Evolutionary conservation across 2,329 filamentous ascomycete species (phyloP), one percentile per base, ranked within the genome.

Genomic region (Fusarium hostae): DNA sequence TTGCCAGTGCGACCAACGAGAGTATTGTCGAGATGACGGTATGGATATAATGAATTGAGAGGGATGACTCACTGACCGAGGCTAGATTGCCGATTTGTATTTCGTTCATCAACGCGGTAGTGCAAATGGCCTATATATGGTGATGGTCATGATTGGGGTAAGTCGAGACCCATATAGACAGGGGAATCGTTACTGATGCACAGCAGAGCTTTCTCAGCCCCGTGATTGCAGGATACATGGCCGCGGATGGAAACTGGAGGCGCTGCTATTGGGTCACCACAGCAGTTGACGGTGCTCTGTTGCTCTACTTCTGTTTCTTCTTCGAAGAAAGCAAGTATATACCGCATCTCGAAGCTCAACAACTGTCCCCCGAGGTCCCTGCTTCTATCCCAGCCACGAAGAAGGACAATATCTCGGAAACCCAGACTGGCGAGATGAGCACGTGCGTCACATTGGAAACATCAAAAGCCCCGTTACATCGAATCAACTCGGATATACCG

Each of bases 1-100:
- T 82, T 10, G 79, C 79, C 3, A 80, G 79, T 35, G 77, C 81
- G 2, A 78, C 77, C 3, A 81, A 81, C 40, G 80, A 82, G 59
- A 75, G 78, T 6, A 79, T 81, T 41, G 76, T 77, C 5, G 78
- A 82, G 60, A 81, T 83, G 59, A 83, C 79, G 2, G 78, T 78
- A 52, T 15, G 54, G 15, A 11, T 9, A 39, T 54, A 41, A 4
- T 2, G 18, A 11, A 22, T 24, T 18, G 12, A 3, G 8, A 15
- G 18, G 20, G 15, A 9, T 16, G 6, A 13, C 9, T 24, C 5
- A 3, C 30, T 51, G 30, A 47, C 43, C 5, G 6, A 2, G 4
- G 28, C 10, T 22, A 77, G 76, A 75, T 77, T 35, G 61, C 71
- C 5, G 78, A 80, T 56, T 37, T 80, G 30, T 79, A 78, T 65